Evolutionary conservation across 306 rosid species (phyloP).

Genomic region (Lathyrus sativus): DNA sequence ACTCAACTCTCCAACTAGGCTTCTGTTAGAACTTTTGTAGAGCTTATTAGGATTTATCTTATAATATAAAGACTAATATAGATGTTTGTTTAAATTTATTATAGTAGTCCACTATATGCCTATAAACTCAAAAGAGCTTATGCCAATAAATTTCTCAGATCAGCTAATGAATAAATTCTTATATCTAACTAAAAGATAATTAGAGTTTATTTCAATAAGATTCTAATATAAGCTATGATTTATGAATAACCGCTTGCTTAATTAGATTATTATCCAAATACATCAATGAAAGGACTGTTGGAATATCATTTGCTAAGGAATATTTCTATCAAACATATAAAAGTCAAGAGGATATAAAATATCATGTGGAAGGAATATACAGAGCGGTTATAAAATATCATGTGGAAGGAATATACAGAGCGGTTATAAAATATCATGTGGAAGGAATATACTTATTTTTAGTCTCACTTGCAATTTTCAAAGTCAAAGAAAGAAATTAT

Average conservation of each 20-base stretch:
- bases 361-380: not conserved
- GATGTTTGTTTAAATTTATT: not conserved
- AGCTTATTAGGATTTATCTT: constrained; percentile 7
- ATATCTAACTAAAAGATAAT: not conserved
- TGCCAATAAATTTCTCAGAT: constrained; percentile 4
- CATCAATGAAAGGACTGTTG: not conserved
- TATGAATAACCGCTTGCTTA: not conserved
- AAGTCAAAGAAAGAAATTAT: not conserved
- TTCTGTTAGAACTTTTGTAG: not conserved
- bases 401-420: not conserved
- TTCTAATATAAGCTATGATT: no score
- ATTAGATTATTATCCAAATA: not conserved
- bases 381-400: not conserved
- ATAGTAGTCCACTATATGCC: not conserved
- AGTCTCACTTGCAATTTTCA: not conserved
- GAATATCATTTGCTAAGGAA: not conserved
- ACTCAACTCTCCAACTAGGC: not conserved
- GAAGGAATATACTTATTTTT: not conserved
- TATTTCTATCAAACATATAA: not conserved
- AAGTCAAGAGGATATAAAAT: not conserved
- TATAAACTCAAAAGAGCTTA: not conserved
- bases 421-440: not conserved
- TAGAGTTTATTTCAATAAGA: not conserved
- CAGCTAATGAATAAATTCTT: not conserved
- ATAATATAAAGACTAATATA: not conserved